Evolutionary conservation across 1,284 basidiomycete species (phyloP), one percentile per base, ranked within the genome.

Genomic region (Moesziomyces antarcticus): DNA sequence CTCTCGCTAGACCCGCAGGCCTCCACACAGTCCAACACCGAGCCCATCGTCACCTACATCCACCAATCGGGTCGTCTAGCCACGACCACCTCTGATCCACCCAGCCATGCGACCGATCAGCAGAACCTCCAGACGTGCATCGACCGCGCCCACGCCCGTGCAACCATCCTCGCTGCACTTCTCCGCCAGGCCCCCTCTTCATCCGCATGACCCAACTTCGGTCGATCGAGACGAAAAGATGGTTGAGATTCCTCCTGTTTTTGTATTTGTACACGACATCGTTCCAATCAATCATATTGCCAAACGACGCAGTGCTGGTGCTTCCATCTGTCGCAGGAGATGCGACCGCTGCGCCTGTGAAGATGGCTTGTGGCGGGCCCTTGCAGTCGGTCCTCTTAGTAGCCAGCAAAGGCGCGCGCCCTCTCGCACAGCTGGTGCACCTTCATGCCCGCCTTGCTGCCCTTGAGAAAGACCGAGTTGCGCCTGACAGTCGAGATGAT

Each of bases 391-490:
- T 3, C 10, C 37, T 27, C 6, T 40, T 69, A 82, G 52, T 81
- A 82, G 11, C 79, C 80, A 2, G 76, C 72, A 60, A 75, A 83
- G 10, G 81, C 82, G 4, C 82, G 70, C 8, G 81, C 82, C 16
- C 82, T 79, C 41, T 84, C 81, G 67, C 81, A 82, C 11, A 83
- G 66, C 66, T 80, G 81, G 40, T 82, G 71, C 27, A 82, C 79
- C 53, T 80, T 77, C 53, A 77, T 70, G 7, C 82, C 82, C n/a
- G 80, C 65, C 56, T 81, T 82, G 65, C 75, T 82, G 33, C 81
- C 74, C 51, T 82, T 81, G 43, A 84, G 70, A 44, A 81, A 78
- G 33, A 79, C 73, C 35, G 75, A 74, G 55, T 83, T 80, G 59
- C 73, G 72, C 37, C 79, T 75, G 33, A 84, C 81, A 9, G 75